A percentile compares a stretch with the other conserved stretches of the same genome.
Evolutionary conservation across 352 stramenopile species (phyloP).

Genomic region (Globisporangium carolinianum): DNA sequence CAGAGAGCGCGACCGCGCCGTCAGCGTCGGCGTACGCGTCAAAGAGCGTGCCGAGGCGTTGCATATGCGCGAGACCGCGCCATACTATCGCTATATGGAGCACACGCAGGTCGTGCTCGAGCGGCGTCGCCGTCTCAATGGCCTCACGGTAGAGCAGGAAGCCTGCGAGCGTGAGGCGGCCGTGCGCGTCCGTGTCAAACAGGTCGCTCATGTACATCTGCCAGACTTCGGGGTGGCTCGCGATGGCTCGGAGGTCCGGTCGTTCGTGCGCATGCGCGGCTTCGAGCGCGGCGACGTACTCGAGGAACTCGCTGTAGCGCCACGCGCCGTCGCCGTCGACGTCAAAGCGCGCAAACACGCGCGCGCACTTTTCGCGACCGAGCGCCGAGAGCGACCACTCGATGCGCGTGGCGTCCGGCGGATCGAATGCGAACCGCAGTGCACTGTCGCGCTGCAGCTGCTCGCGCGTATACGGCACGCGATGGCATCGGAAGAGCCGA

Average conservation of each 20-base stretch:
- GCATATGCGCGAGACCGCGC: conserved; percentile 19
- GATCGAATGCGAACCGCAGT: conserved; percentile 41
- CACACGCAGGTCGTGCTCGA: conserved; percentile 31
- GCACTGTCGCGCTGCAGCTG: conserved; percentile 14
- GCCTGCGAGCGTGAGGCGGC: conserved; percentile 45
- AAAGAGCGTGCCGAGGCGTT: conserved; percentile 24
- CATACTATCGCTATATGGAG: conserved; percentile 40
- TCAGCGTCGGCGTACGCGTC: conserved; percentile 41
- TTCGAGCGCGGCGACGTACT: conserved; percentile 45
- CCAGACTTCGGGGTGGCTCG: conserved; percentile 38
- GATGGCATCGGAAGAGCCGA: conserved; percentile 26
- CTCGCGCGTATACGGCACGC: conserved; percentile 11
- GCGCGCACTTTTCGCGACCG: conserved; percentile 37
- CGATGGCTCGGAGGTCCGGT: conserved; percentile 25
- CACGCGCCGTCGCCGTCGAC: conserved; percentile 40
- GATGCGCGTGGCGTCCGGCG: conserved; percentile 21
- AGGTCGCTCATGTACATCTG: conserved; percentile 60
- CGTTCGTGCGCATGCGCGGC: conserved; percentile 3
- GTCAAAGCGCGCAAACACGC: conserved; percentile 52
- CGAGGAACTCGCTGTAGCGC: conserved; percentile 51
- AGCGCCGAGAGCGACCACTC: conserved; percentile 37
- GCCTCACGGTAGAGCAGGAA: conserved; percentile 51
- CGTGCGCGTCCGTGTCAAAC: conserved; percentile 28
- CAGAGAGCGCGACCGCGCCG: conserved; percentile 22
- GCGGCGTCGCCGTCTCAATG: conserved; percentile 30